Evolutionary conservation across 2,329 filamentous ascomycete species (phyloP), one percentile per base, ranked within the genome.

Genomic region (Diaporthe destruens): DNA sequence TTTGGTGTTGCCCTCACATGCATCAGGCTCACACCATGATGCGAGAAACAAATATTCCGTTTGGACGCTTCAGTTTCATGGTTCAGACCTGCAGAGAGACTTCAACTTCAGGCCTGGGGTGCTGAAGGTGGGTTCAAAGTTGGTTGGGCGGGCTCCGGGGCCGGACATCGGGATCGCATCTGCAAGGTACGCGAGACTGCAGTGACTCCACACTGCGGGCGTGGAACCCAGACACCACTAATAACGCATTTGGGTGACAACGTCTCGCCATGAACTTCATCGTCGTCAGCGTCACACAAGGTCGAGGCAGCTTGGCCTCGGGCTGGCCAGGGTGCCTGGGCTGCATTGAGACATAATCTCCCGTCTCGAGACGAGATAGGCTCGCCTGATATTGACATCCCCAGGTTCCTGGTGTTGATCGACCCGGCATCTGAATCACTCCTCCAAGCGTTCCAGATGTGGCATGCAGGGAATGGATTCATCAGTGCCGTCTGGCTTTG

Each of bases 171-270:
- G 44, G 20, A 49, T 23, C 20, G 44, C 53, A 72, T 6, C 39
- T 72, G 71, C 49, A 72, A 72, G 71, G 71, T 72, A 72, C 71
- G 32, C 56, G 71, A 55, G 47, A 32, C 25, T 20, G n/a, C n/a
- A n/a, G n/a, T n/a, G 29, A 51, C 53, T 54, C 39, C 69, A 53
- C 61, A 63, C 57, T 55, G 51, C 49, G 23, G 6, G 9, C 69
- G 34, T 39, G 69, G 42, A 59, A 2, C 44, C 39, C 18, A 39
- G 23, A 51, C 69, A 32, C 57, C 59, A n/a, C 29, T 29, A 32
- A 32, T 29, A 47, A n/a, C 61, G n/a, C 14, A 53, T 53, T 7
- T n/a, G 9, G 36, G 8, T 20, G n/a, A 39, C 39, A 7, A 47
- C 57, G 2, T 51, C 42, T 36, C 32, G 6, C 29, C 44, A 34